Conservation (phyloP, 2,329 filamentous ascomycete species). For the Talaromyces albobiverticillius region DNA sequence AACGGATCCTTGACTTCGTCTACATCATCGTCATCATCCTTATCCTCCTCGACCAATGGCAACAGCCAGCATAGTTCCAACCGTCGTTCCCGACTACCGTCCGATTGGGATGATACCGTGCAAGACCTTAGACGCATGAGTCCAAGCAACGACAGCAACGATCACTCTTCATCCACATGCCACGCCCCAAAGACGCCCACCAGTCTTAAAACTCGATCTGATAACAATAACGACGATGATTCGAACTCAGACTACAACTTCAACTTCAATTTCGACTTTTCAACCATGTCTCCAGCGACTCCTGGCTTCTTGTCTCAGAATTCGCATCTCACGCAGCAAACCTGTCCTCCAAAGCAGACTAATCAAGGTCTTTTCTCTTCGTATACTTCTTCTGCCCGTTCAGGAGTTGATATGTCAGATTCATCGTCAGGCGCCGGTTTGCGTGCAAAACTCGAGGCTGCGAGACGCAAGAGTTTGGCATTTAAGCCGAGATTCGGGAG, state of each 20-base stretch:
- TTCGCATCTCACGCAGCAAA: constrained; percentile 48
- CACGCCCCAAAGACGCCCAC: constrained; percentile 31
- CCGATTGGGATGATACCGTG: constrained; percentile 26
- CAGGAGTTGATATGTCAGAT: no score
- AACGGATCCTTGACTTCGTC: constrained; percentile 58
- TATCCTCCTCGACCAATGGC: not conserved
- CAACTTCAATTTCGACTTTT: constrained; percentile 33
- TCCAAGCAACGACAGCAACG: constrained; percentile 27
- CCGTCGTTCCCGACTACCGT: constrained; percentile 24
- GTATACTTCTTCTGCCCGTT: not conserved
- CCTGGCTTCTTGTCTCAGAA: constrained; percentile 46
- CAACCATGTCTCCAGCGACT: constrained; percentile 44
- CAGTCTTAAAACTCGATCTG: not conserved
- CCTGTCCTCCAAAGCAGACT: constrained; percentile 54
- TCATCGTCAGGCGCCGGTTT: constrained; percentile 37
- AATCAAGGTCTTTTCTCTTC: constrained; percentile 39
- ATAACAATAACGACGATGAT: not conserved
- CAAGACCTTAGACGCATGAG: constrained; percentile 29
- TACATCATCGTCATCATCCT: constrained; percentile 4
- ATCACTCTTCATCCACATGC: no score
- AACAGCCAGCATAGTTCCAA: constrained; percentile 19
- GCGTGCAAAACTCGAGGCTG: constrained; percentile 64
- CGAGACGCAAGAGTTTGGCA: constrained; percentile 72
- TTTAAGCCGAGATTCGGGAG: constrained; percentile 74
- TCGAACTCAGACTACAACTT: constrained; percentile 13